Conservation (phyloP, 768 basidiomycete species). For the Amanita subjunquillea region DNA sequence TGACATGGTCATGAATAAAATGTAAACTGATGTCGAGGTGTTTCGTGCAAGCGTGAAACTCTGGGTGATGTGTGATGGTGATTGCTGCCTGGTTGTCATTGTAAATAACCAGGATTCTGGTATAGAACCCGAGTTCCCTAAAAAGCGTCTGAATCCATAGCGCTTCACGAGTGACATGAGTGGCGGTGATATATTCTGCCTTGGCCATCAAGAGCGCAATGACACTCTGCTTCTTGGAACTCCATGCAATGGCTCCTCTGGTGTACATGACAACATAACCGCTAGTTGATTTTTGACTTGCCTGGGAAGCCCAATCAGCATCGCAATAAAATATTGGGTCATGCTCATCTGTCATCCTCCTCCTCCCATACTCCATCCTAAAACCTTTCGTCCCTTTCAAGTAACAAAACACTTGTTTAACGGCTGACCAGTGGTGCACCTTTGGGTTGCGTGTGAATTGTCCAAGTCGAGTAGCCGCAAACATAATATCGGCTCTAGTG, state of each 20-base stretch:
- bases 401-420: conserved; percentile 29
- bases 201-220: conserved; percentile 11
- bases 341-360: conserved; percentile 1
- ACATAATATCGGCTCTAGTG: conserved; percentile 29
- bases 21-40: conserved; percentile 10
- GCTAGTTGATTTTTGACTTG: conserved; percentile 8
- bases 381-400: conserved; percentile 16
- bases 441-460: conserved; percentile 23
- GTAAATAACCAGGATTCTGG: conserved; percentile 2
- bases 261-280: conserved; percentile 7
- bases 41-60: conserved; percentile 15
- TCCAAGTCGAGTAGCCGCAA: conserved; percentile 19
- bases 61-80: conserved; percentile 10
- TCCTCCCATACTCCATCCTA: conserved; percentile 9
- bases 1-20: conserved; percentile 9
- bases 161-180: conserved; percentile 17
- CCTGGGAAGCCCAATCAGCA: conserved; percentile 8
- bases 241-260: conserved; percentile 15
- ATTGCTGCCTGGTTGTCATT: conserved; percentile 13
- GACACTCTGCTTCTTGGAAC: conserved; percentile 21
- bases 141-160: conserved; percentile 14
- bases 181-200: conserved; percentile 29
- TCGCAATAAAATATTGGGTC: conserved; percentile 5
- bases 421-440: too few relatives aligned
- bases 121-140: conserved; percentile 7